Conservation (phyloP, 495 filamentous ascomycete genomes). For the Aspergillus avenaceus region DNA sequence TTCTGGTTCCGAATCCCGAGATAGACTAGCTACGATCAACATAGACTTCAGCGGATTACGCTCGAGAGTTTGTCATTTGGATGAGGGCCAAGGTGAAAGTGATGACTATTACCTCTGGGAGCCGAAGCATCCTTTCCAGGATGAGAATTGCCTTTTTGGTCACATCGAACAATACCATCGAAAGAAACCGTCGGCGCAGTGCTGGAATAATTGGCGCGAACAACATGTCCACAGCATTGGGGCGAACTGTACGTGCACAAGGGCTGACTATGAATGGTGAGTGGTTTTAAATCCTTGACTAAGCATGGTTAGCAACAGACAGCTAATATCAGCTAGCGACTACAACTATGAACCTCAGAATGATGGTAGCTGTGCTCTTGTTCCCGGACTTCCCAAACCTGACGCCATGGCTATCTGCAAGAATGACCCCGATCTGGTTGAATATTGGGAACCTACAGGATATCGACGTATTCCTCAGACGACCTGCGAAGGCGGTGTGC, state of each 20-base stretch:
- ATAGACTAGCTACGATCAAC: constrained; percentile 63
- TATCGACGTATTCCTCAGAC: constrained; percentile 89
- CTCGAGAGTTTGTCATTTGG: constrained; percentile 61
- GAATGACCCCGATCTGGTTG: constrained; percentile 57
- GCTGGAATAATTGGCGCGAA: constrained; percentile 75
- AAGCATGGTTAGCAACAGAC: too few relatives aligned
- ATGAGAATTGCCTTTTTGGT: constrained; percentile 84
- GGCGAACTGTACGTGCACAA: constrained; percentile 74
- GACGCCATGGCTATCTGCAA: constrained; percentile 63
- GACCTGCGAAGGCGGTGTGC: constrained; percentile 71
- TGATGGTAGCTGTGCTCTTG: constrained; percentile 71
- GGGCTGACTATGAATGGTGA: constrained; percentile 92
- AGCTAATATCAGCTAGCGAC: constrained; percentile 52
- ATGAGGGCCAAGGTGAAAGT: constrained; percentile 59
- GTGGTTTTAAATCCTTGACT: too few relatives aligned
- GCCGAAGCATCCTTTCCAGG: constrained; percentile 71
- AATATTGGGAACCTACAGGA: constrained; percentile 79
- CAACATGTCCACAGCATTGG: constrained; percentile 59
- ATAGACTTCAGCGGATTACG: constrained; percentile 82
- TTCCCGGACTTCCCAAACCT: constrained; percentile 62
- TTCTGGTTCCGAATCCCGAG: constrained; percentile 31
- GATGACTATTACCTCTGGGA: constrained; percentile 81
- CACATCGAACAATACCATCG: constrained; percentile 86
- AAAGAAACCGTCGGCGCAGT: constrained; percentile 68
- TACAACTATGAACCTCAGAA: constrained; percentile 83